Base-by-base conservation (phyloP, 176 grass and related monocot species). In the Avena atlantica region DNA sequence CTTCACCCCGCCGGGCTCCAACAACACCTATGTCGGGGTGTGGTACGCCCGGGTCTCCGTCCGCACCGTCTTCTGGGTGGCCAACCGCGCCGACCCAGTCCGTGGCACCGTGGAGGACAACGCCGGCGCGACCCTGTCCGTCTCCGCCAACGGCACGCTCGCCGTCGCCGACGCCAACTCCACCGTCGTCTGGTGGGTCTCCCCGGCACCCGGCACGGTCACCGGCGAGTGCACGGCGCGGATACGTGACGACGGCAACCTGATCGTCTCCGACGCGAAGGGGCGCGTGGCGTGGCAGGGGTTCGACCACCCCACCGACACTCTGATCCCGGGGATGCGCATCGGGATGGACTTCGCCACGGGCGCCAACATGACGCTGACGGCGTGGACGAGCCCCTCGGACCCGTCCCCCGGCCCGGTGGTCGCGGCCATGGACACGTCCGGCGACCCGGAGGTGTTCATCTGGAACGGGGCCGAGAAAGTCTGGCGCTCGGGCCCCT, bases 231-330 rank as follows among this genome's bases (percentile, higher is more conserved):
- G 80, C 72, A 19, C 79, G 83, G 92, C 92, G 31, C 58, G 69
- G 74, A 51, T 93, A 36, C 80, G 9, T 0, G 89, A 93, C 83
- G 57, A 65, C 73, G 92, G 86, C 2, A 93, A 93, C 74, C 84
- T 93, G n/a, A 74, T 84, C 12, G 51, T 91, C 17, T 8, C 78
- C 53, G 78, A 79, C 53, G 42, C 8, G n/a, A 3, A 13, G 0
- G 79, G 83, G 1, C 13, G 12, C 16, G 78, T 91, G 73, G 79
- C 74, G 31, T 95, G 93, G 93, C 89, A 93, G 93, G 89, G 89
- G 65, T 95, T 95, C 89, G 93, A 95, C 78, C 84, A 93, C 79
- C 93, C 91, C 2, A 85, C 86, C 6, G 84, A 93, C 81, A 95
- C 91, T 36, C 53, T 95, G 50, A 81, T 95, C 11, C 89, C 87